Evolutionary conservation across 768 basidiomycete species (phyloP), one percentile per base, ranked within the genome.

Genomic region (Leccinum subgranulosum): DNA sequence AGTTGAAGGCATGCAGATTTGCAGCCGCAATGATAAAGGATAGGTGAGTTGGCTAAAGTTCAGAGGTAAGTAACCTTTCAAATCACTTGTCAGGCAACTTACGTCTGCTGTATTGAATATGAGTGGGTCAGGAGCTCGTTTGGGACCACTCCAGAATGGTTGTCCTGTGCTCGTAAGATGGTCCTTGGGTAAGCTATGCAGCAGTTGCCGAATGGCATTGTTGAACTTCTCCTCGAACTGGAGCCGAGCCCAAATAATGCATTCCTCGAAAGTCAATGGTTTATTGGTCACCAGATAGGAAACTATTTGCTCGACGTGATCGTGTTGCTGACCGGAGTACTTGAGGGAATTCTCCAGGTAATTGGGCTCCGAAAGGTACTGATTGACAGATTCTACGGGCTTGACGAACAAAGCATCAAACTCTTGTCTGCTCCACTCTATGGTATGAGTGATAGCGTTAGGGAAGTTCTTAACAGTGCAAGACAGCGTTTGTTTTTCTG

Each of bases 391-490:
- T 70, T 95, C 91, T 33, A 90, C 82, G 2, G 97, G 97, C 71
- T 96, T 94, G 65, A 97, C 90, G 67, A 98, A 99, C 47, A 94
- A 77, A 57, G 84, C 86, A 69, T 97, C 92, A 72, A 99, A 98
- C 61, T 92, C 90, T 66, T 87, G 85, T 64, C 94, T 87, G 65
- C 90, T 87, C 97, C 97, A 99, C 92, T 98, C 94, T 58, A 99
- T 99, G 7, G 94, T 97, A 75, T 99, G 97, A 63, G 92, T 88
- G 66, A 98, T 98, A 25, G 90, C 89, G 71, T 99, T 95, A 10
- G 97, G 97, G 83, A 98, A 99, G 75, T 92, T 98, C 79, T 98
- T 98, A 72, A 98, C 89, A 1, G 97, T 99, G 73, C 97, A 99
- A 25, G 91, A 92, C 23, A 97, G 91, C 2, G 94, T 87, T 69